Percentiles rank a stretch among this genome's conserved stretches.
phyloP scores from a whole-genome alignment of 495 filamentous ascomycete genomes.

The Neurospora africana region DNA sequence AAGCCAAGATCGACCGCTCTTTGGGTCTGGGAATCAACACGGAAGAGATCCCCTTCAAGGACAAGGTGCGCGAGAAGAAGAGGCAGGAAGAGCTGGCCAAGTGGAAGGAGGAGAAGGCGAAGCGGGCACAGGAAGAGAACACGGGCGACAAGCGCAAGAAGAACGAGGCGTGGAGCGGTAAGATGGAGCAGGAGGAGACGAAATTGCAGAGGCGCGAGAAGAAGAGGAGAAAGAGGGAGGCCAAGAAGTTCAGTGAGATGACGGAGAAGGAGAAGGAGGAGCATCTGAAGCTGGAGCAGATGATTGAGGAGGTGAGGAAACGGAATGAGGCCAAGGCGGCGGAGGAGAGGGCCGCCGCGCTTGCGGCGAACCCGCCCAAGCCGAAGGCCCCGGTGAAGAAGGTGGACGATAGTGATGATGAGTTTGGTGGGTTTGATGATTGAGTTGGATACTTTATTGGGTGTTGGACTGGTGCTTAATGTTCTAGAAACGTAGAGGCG shows the following conservation, averaged over 20 bases:
- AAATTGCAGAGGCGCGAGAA: constrained; percentile 59
- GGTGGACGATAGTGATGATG: constrained; percentile 20
- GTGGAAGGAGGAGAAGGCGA: constrained; percentile 19
- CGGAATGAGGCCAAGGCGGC: constrained; percentile 37
- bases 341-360: constrained; percentile 22
- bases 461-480: neutral
- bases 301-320: constrained; percentile 62
- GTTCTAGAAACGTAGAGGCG: neutral
- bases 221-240: constrained; percentile 62
- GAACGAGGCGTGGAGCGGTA: constrained; percentile 71
- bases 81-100: constrained; percentile 40
- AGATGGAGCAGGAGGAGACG: constrained; percentile 58
- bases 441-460: neutral
- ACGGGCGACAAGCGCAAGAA: constrained; percentile 38
- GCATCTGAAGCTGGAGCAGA: constrained; percentile 55
- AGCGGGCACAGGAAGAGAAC: constrained; percentile 15
- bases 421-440: constrained; percentile 37
- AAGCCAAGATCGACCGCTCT: constrained; percentile 55
- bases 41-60: constrained; percentile 55
- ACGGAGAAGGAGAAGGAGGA: constrained; percentile 61
- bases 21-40: constrained; percentile 81
- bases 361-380: constrained; percentile 48
- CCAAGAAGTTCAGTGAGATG: constrained; percentile 57
- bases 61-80: constrained; percentile 64
- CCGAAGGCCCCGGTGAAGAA: constrained; percentile 28